These are phyloP conservation scores for Mollisiaceae sp. DNA, from an alignment of 2,329 filamentous ascomycete genomes.

Conservation along the genomic window DNA sequence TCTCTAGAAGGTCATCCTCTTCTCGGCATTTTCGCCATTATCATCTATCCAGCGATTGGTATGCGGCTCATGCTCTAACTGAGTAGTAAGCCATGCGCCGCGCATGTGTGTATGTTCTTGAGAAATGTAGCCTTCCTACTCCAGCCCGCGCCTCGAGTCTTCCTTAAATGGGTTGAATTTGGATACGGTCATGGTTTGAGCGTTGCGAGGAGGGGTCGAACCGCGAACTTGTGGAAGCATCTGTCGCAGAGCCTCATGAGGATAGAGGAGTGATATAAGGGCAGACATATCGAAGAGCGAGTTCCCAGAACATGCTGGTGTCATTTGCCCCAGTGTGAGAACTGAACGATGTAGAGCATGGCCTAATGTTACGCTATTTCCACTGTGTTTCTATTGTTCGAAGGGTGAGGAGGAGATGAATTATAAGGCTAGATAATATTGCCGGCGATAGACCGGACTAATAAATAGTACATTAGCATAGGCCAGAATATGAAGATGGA, in stretches of 20 bases:
- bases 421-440: constrained; percentile 24
- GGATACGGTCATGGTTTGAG: constrained; percentile 22
- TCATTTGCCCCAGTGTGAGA: constrained; percentile 52
- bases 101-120: constrained; percentile 38
- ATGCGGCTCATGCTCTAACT: background rate
- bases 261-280: constrained; percentile 47
- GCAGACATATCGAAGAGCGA: constrained; percentile 42
- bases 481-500: no score
- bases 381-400: constrained; percentile 43
- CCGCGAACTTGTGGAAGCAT: constrained; percentile 42
- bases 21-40: background rate
- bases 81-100: background rate
- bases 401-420: constrained; percentile 36
- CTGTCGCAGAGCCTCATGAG: constrained; percentile 47
- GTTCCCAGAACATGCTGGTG: constrained; percentile 46
- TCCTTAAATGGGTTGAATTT: constrained; percentile 20
- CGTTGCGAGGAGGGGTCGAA: constrained; percentile 24
- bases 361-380: constrained; percentile 46
- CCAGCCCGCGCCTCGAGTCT: constrained; percentile 32
- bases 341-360: constrained; percentile 49
- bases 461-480: background rate
- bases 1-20: background rate
- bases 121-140: constrained; percentile 55
- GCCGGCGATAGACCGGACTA: constrained; percentile 28
- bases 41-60: background rate